Evolutionary conservation across 129 eudicot species (phyloP).

Genomic region (Flaveria linearis): DNA sequence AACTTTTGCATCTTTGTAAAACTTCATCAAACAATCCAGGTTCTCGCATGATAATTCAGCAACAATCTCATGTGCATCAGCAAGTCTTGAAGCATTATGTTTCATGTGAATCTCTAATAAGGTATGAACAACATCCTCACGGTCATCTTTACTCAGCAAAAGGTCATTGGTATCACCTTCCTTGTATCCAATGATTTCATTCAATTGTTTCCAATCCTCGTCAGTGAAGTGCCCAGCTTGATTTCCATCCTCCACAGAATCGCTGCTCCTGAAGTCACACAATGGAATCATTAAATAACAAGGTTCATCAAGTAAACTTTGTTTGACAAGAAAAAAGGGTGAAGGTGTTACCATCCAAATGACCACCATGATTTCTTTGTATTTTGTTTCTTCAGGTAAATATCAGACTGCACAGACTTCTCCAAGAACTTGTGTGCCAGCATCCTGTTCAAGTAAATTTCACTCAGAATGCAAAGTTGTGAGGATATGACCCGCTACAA

Average conservation of each 20-base stretch:
- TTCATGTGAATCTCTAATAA: slow-evolving; percentile 84
- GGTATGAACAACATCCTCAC: slow-evolving; percentile 58
- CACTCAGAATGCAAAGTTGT: slow-evolving; percentile 17
- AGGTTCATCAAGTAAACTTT: slow-evolving; percentile 3
- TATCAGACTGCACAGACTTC: slow-evolving; percentile 67
- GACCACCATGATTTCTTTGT: slow-evolving; percentile 95
- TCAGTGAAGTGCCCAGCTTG: slow-evolving; percentile 67
- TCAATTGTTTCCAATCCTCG: slow-evolving; percentile 89
- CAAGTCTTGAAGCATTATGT: slow-evolving; percentile 94
- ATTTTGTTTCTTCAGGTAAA: slow-evolving; percentile 53
- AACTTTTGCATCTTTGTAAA: slow-evolving; percentile 77
- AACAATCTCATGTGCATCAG: slow-evolving; percentile 60
- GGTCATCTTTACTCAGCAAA: slow-evolving; percentile 37
- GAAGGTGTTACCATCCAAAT: slow-evolving; percentile 70
- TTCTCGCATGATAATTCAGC: slow-evolving; percentile 93
- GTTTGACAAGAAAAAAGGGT: slow-evolving; percentile 2
- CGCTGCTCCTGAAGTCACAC: slow-evolving; percentile 51
- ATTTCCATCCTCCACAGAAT: slow-evolving; percentile 60
- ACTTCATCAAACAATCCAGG: slow-evolving; percentile 74
- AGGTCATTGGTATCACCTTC: slow-evolving; percentile 71
- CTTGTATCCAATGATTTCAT: slow-evolving; percentile 85
- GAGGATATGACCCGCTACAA: not conserved
- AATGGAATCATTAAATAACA: slow-evolving; percentile 16
- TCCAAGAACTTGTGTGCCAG: slow-evolving; percentile 93
- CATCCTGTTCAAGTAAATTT: slow-evolving; percentile 61